These are phyloP conservation scores for Platismatia glauca DNA, from an alignment of 495 filamentous ascomycete genomes.

Conservation along the genomic window DNA sequence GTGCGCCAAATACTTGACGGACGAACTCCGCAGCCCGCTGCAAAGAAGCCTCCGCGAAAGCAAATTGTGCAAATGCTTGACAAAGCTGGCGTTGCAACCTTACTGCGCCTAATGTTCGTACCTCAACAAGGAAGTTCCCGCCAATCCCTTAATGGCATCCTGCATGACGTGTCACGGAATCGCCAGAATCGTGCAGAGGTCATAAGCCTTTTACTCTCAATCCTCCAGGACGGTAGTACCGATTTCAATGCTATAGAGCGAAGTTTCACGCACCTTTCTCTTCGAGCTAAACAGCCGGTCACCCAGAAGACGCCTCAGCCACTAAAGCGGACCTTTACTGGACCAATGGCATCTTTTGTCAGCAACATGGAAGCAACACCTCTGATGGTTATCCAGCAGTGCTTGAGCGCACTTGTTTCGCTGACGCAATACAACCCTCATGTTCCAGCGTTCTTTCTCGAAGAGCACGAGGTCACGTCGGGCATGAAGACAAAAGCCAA, in stretches of 20 bases:
- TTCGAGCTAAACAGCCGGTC: constrained; percentile 75
- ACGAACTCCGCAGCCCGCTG: constrained; percentile 21
- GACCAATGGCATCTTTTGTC: constrained; percentile 44
- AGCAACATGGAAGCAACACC: constrained; percentile 76
- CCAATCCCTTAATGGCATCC: constrained; percentile 70
- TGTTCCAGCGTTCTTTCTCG: constrained; percentile 87
- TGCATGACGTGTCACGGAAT: constrained; percentile 85
- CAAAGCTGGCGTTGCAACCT: constrained; percentile 85
- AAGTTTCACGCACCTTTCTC: constrained; percentile 85
- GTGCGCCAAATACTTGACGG: constrained; percentile 27
- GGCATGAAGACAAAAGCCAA: constrained; percentile 65
- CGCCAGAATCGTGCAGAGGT: constrained; percentile 89
- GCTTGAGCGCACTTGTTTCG: constrained; percentile 69
- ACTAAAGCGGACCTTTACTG: constrained; percentile 59
- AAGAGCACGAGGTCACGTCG: constrained; percentile 74
- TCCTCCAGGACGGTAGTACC: constrained; percentile 90
- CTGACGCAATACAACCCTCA: constrained; percentile 75
- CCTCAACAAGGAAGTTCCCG: constrained; percentile 77
- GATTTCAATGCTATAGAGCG: constrained; percentile 91
- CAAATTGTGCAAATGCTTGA: constrained; percentile 93
- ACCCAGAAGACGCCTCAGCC: constrained; percentile 69
- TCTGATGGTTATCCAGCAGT: constrained; percentile 91
- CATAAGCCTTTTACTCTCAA: constrained; percentile 84
- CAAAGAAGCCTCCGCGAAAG: constrained; percentile 63
- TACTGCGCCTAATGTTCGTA: constrained; percentile 95